These are phyloP conservation scores for Blastocystis sp. DNA, from an alignment of 352 stramenopile species.

Conservation along the genomic window DNA sequence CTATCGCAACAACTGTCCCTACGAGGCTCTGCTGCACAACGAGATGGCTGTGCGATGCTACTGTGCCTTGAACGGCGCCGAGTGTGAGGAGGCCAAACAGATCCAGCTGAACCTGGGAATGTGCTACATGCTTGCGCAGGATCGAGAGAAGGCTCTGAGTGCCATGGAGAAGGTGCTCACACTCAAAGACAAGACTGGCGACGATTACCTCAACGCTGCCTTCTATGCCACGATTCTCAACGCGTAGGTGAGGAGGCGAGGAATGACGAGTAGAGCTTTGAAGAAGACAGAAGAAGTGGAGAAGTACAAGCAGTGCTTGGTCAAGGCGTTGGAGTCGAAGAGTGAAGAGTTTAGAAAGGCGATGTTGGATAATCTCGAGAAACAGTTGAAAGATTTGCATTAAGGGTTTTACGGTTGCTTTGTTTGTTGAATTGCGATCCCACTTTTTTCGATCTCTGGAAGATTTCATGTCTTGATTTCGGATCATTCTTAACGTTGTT, in stretches of 20 bases:
- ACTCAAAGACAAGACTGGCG: background rate
- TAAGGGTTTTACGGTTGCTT: background rate
- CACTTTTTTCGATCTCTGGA: constrained; percentile 74
- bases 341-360: constrained; percentile 10
- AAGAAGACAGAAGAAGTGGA: constrained; percentile 2
- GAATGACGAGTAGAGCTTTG: background rate
- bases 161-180: background rate
- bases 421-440: background rate
- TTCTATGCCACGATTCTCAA: constrained; percentile 29
- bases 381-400: constrained; percentile 54
- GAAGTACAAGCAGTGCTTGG: background rate
- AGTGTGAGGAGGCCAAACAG: background rate
- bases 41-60: background rate
- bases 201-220: constrained; percentile 22
- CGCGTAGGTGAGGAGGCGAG: background rate
- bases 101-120: constrained; percentile 39
- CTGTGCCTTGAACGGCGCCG: background rate
- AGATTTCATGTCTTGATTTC: constrained; percentile 73
- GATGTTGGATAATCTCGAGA: constrained; percentile 44
- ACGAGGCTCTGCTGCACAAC: constrained; percentile 38
- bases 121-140: background rate
- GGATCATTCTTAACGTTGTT: background rate
- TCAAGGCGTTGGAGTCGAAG: background rate
- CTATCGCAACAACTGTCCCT: background rate
- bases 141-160: background rate